These are phyloP conservation scores for Geranomyces variabilis DNA, from an alignment of 192 early-diverging fungal genomes.

Conservation along the genomic window DNA sequence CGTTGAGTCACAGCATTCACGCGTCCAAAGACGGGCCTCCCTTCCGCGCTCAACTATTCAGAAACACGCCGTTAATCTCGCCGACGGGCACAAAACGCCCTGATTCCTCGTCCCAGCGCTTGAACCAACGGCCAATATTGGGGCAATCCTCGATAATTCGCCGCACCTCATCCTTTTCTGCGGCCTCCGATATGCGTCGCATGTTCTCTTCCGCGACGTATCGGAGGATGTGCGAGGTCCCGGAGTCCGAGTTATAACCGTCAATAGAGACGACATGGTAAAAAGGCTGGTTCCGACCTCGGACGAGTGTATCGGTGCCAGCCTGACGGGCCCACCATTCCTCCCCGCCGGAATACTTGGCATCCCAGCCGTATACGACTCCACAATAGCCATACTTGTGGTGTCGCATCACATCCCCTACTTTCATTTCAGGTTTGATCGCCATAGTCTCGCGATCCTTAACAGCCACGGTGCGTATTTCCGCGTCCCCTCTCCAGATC, in stretches of 20 bases:
- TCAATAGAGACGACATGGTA: conserved; percentile 12
- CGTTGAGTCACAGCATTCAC: too few species aligned
- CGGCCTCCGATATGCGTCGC: not conserved
- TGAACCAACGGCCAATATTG: conserved; percentile 19
- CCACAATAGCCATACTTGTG: conserved; percentile 12
- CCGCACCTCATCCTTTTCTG: not conserved
- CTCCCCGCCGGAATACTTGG: conserved; percentile 4
- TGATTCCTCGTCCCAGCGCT: conserved; percentile 11
- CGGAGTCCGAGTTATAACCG: not conserved
- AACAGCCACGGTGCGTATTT: not conserved
- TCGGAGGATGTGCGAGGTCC: not conserved
- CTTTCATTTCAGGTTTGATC: not conserved
- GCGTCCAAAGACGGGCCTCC: too few species aligned
- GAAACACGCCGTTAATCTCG: conserved; percentile 1
- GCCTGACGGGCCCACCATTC: conserved; percentile 1
- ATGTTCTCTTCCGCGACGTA: conserved; percentile 33
- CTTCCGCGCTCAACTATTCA: not conserved
- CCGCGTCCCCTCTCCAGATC: conserved; percentile 13
- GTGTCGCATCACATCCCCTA: conserved; percentile 13
- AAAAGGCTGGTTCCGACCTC: conserved; percentile 21
- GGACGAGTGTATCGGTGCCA: not conserved
- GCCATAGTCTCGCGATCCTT: conserved; percentile 12
- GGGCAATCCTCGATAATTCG: not conserved
- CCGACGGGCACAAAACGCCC: not conserved
- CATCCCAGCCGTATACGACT: conserved; percentile 26